These are phyloP conservation scores for Ophioceras dolichostomum DNA, from an alignment of 2,329 filamentous ascomycete species.

Conservation along the genomic window DNA sequence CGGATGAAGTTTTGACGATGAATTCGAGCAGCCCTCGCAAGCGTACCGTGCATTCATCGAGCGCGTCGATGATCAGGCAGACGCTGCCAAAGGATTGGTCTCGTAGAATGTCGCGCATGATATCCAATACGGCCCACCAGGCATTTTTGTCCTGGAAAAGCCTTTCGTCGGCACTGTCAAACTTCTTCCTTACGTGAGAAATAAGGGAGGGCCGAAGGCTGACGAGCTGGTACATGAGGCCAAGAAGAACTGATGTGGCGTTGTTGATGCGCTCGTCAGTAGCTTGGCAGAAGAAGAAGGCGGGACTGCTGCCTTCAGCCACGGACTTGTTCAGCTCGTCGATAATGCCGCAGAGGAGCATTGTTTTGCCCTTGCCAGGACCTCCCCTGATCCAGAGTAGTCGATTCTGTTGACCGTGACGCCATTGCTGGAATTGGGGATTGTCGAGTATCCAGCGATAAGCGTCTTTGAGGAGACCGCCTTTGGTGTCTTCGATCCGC, in stretches of 20 bases:
- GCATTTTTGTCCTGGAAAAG: constrained; percentile 24
- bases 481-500: constrained; percentile 21
- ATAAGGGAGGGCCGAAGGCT: constrained; percentile 18
- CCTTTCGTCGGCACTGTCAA: constrained; percentile 15
- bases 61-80: constrained; percentile 29
- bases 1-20: constrained; percentile 13
- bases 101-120: constrained; percentile 24
- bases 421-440: constrained; percentile 14
- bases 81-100: constrained; percentile 15
- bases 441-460: constrained; percentile 23
- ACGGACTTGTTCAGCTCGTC: constrained; percentile 31
- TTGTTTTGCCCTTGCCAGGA: constrained; percentile 30
- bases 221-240: constrained; percentile 17
- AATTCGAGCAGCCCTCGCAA: constrained; percentile 20
- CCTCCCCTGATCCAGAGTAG: constrained; percentile 25
- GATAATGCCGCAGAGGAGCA: constrained; percentile 32
- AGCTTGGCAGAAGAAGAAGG: constrained; percentile 22
- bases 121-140: constrained; percentile 21
- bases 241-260: constrained; percentile 17
- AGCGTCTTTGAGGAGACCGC: constrained; percentile 16
- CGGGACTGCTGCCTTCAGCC: not conserved
- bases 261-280: constrained; percentile 14
- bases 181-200: constrained; percentile 18
- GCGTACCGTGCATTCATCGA: constrained; percentile 27
- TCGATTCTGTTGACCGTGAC: constrained; percentile 3